A percentile compares a stretch with the other conserved stretches of the same genome.
Evolutionary conservation across 1,139 yeast species (phyloP).

Genomic region (Taphrina betulina): DNA sequence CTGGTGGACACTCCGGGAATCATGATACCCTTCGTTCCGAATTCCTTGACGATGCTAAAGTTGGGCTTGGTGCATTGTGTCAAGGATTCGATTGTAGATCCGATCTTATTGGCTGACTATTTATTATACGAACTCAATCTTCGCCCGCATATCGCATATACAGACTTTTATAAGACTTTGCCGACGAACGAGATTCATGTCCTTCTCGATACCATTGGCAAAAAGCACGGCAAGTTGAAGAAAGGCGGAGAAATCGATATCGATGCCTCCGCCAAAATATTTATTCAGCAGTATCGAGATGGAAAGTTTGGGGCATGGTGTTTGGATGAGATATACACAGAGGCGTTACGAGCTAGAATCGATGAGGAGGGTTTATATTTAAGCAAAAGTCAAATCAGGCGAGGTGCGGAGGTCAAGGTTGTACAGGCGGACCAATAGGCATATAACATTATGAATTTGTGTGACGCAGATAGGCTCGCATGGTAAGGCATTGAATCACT

Average conservation of each 20-base stretch:
- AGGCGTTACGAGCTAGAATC: conserved; percentile 21
- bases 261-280: conserved; percentile 61
- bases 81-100: conserved; percentile 69
- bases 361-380: conserved; percentile 28
- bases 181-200: conserved; percentile 77
- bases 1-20: conserved; percentile 87
- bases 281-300: conserved; percentile 67
- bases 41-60: conserved; percentile 71
- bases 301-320: conserved; percentile 52
- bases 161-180: conserved; percentile 49
- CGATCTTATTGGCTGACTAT: conserved; percentile 83
- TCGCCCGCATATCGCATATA: conserved; percentile 43
- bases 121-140: conserved; percentile 67
- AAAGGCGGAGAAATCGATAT: conserved; percentile 38
- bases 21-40: conserved; percentile 57
- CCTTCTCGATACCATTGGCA: conserved; percentile 59
- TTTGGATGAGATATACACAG: conserved; percentile 43
- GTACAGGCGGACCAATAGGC: too few relatives aligned
- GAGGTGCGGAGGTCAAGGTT: conserved; percentile 1
- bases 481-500: too few relatives aligned
- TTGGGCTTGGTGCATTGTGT: conserved; percentile 76
- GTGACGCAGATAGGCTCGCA: too few relatives aligned
- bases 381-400: conserved; percentile 28
- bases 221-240: conserved; percentile 41
- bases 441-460: too few relatives aligned